Percentiles rank a stretch among this genome's conserved stretches.
Evolutionary conservation across 2,329 filamentous ascomycete species (phyloP).

Genomic region (Aspergillus sp.): DNA sequence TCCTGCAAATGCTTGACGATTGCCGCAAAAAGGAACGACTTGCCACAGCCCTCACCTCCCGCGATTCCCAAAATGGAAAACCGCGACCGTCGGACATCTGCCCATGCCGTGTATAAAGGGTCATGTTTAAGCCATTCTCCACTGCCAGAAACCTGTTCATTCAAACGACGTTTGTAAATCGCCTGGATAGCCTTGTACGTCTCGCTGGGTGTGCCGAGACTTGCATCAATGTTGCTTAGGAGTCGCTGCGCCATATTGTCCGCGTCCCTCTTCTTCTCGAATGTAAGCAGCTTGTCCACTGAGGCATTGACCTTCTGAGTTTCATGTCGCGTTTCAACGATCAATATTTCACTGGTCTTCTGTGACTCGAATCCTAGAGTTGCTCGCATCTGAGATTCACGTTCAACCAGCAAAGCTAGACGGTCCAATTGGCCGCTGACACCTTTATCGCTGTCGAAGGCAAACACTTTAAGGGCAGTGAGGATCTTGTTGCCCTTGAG

Average conservation of each 20-base stretch:
- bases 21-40: constrained; percentile 18
- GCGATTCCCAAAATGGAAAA: constrained; percentile 13
- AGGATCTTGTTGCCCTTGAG: constrained; percentile 28
- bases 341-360: constrained; percentile 25
- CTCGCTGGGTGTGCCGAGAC: constrained; percentile 17
- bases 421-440: constrained; percentile 26
- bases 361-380: constrained; percentile 29
- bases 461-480: constrained; percentile 28
- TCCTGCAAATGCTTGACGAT: constrained; percentile 13
- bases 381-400: constrained; percentile 30
- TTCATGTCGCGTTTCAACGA: constrained; percentile 16
- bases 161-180: constrained; percentile 2
- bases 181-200: constrained; percentile 4
- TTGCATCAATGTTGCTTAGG: constrained; percentile 13
- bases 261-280: constrained; percentile 18
- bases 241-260: constrained; percentile 11
- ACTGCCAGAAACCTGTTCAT: constrained; percentile 13
- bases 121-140: constrained; percentile 12
- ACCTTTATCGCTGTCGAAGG: constrained; percentile 32
- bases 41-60: constrained; percentile 18
- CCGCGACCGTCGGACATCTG: neutral
- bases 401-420: constrained; percentile 27
- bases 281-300: constrained; percentile 18
- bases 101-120: constrained; percentile 4
- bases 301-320: constrained; percentile 16